Percentiles rank a stretch among this genome's conserved stretches.
Evolutionary conservation across 352 stramenopile species (phyloP).

Genomic region (Globisporangium cederbergense): DNA sequence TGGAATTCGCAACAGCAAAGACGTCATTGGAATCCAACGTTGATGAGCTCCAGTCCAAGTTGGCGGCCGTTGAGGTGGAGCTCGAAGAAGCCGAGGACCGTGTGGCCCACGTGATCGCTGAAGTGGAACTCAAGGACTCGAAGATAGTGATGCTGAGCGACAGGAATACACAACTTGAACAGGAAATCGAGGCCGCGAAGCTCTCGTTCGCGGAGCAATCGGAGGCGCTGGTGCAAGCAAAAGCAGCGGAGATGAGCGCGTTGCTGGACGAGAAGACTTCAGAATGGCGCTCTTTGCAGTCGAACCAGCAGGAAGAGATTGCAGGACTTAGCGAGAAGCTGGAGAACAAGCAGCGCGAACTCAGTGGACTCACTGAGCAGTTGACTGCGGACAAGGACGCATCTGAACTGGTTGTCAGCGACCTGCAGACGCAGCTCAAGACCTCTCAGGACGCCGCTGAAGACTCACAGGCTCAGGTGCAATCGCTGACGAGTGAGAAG

Average conservation of each 20-base stretch:
- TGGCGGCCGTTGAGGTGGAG: constrained; percentile 1
- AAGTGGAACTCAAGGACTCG: background rate
- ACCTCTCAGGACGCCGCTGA: constrained; percentile 14
- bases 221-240: background rate
- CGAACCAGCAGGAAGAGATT: constrained; percentile 20
- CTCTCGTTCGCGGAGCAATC: constrained; percentile 4
- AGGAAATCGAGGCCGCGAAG: constrained; percentile 2
- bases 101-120: background rate
- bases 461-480: constrained; percentile 16
- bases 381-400: constrained; percentile 15
- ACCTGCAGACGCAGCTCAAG: constrained; percentile 12
- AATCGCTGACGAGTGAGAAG: constrained; percentile 14
- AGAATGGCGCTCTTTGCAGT: constrained; percentile 11
- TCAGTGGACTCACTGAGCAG: constrained; percentile 13
- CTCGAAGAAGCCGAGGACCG: background rate
- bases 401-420: constrained; percentile 14
- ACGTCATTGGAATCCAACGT: constrained; percentile 4
- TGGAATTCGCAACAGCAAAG: constrained; percentile 10
- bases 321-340: background rate
- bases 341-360: constrained; percentile 8
- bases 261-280: constrained; percentile 1
- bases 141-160: constrained; percentile 1
- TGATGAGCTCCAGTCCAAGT: background rate
- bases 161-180: background rate
- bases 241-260: constrained; percentile 6